Evolutionary conservation across 257 asterid species (phyloP).

Genomic region (Haberlea rhodopensis): DNA sequence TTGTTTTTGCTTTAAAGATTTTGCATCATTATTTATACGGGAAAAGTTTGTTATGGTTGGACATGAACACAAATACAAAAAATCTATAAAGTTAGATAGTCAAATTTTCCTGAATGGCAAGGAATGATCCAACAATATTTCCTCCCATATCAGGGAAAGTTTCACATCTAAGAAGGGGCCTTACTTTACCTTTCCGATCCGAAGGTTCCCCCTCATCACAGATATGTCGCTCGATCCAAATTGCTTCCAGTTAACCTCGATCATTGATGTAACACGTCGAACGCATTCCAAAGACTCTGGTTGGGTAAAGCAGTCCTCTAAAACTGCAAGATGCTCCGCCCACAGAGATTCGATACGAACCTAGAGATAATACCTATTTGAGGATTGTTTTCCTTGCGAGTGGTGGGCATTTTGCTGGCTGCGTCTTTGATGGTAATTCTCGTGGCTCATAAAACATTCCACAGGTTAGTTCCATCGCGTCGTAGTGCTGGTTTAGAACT

Average conservation of each 20-base stretch:
- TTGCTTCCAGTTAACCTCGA: constrained; percentile 70
- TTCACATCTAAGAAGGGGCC: constrained; percentile 65
- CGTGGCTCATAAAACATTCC: constrained; percentile 89
- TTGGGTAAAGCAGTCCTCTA: constrained; percentile 59
- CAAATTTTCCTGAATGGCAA: constrained; percentile 87
- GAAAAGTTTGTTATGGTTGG: no score
- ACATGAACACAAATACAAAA: no score
- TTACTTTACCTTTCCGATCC: constrained; percentile 74
- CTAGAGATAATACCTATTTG: constrained; percentile 60
- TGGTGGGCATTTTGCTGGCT: constrained; percentile 98
- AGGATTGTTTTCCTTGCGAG: constrained; percentile 85
- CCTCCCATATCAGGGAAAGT: constrained; percentile 98
- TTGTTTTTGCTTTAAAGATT: no score
- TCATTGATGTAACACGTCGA: constrained; percentile 61
- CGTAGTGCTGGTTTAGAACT: constrained; percentile 5
- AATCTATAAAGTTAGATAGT: constrained; percentile 42
- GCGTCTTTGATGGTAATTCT: constrained; percentile 87
- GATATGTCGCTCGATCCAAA: constrained; percentile 63
- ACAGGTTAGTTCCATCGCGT: constrained; percentile 62
- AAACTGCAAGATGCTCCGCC: no score
- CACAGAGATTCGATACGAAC: no score
- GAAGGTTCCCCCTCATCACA: no score
- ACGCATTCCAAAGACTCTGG: constrained; percentile 76
- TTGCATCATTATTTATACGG: no score
- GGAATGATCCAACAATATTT: constrained; percentile 70